Evolutionary conservation across 129 eudicot species (phyloP), one percentile per base, ranked within the genome.

Genomic region (Silybum marianum): DNA sequence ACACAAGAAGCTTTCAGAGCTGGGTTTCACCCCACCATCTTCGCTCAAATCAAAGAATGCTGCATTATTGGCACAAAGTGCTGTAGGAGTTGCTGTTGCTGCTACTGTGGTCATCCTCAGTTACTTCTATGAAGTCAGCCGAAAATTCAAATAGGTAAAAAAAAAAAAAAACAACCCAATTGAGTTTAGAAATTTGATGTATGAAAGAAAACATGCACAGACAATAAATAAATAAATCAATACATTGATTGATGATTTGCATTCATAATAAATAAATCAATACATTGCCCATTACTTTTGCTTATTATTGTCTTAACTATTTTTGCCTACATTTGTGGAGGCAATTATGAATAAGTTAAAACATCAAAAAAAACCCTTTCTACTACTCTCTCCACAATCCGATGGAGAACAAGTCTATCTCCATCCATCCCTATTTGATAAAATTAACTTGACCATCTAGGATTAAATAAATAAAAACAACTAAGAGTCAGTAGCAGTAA

Each of bases 371-470:
- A 32, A 32, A 32, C 74, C 58, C 24, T 39, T 81, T 44, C 39
- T 51, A 51, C 63, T 51, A 58, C 21, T 1, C 36, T 25, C 28
- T 32, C 36, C 36, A 32, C 36, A 51, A 16, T 16, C 22, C 21
- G 21, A 60, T 80, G 97, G 96, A 95, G 98, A 95, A 95, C 91
- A 95, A 95, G 98, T 86, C 82, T 87, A 92, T 95, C 98, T 95
- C 97, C 93, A 79, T 87, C 70, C 90, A 74, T 73, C 13, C 13
- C 30, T 28, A 28, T 28, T 54, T 30, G 10, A 67, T 23, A 67
- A 78, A 32, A 67, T 67, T 74, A 58, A 80, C 36, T 72, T 39
- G 8, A 26, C 34, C 54, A 7, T 13, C 60, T 48, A 48, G 62
- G 63, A 28, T 70, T 75, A 23, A 71, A 5, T 22, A 40, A 26